Percentiles rank a stretch among this genome's conserved stretches.
Evolutionary conservation across 2,329 filamentous ascomycete genomes (phyloP).

Genomic region (Orbilia ellipsospora): DNA sequence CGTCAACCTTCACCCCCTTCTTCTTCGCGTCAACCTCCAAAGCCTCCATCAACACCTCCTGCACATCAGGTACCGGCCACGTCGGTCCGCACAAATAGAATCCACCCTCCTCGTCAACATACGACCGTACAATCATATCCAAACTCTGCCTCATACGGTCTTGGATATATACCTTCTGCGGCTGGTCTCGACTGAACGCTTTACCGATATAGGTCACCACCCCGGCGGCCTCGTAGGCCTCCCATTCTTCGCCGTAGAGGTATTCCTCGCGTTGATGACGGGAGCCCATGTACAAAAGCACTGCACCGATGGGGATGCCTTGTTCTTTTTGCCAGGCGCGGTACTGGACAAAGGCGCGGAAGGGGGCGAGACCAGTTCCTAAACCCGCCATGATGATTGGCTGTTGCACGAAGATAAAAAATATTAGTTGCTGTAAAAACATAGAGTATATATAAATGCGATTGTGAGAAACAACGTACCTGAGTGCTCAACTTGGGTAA

Average conservation of each 20-base stretch:
- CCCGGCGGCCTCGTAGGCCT: conserved; percentile 93
- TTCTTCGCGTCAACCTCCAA: conserved; percentile 79
- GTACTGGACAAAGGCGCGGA: conserved; percentile 98
- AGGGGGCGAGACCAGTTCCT: conserved; percentile 97
- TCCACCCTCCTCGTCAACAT: conserved; percentile 85
- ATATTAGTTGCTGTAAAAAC: conserved; percentile 9
- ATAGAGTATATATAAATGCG: background rate
- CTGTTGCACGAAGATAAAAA: conserved; percentile 18
- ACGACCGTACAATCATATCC: conserved; percentile 82
- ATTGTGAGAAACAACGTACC: conserved; percentile 52
- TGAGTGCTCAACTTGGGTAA: conserved; percentile 87
- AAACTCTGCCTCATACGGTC: conserved; percentile 94
- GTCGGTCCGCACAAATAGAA: conserved; percentile 99
- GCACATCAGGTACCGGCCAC: conserved; percentile 98
- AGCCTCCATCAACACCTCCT: conserved; percentile 90
- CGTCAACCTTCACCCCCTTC: conserved; percentile 81
- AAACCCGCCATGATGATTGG: conserved; percentile 99
- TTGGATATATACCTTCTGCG: conserved; percentile 99
- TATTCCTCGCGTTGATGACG: conserved; percentile 99
- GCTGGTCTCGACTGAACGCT: conserved; percentile 96
- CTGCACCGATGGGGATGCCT: conserved; percentile 91
- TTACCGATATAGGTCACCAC: conserved; percentile 93
- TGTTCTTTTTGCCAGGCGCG: conserved; percentile 98
- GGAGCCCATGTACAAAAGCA: conserved; percentile 95
- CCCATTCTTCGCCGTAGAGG: conserved; percentile 98